A percentile compares a stretch with the other conserved stretches of the same genome.
These are phyloP conservation scores for Blumeria graminis DNA, from an alignment of 2,329 filamentous ascomycete species.

Conservation along the genomic window DNA sequence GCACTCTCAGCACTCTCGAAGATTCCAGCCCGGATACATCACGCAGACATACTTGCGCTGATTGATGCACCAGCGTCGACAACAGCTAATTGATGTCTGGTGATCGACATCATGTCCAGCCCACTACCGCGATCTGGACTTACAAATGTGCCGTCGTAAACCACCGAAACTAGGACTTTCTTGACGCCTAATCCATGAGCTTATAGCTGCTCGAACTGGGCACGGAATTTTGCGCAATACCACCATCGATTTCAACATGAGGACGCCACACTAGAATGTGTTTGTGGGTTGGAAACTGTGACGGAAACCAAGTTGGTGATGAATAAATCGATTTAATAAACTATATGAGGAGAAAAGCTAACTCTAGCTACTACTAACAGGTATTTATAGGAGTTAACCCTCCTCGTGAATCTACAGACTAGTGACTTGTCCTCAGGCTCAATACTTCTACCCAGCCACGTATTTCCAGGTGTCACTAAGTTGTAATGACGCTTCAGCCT, in stretches of 20 bases:
- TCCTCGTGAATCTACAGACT: no score
- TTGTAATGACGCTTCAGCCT: no score
- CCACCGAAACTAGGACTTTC: neutral
- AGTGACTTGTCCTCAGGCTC: no score
- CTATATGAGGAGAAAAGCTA: no score
- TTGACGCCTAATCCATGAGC: neutral
- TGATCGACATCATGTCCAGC: neutral
- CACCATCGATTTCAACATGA: neutral
- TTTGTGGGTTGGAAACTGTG: neutral
- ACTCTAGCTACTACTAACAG: no score
- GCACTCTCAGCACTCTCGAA: neutral
- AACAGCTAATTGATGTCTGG: neutral
- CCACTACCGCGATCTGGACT: neutral
- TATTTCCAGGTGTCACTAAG: no score
- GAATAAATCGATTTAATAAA: no score
- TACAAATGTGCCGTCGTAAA: neutral
- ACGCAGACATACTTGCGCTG: neutral
- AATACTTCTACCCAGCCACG: no score
- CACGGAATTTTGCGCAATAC: neutral
- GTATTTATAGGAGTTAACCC: no score
- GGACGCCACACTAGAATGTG: neutral
- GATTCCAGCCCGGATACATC: neutral
- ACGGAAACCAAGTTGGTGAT: no score
- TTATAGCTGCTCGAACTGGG: neutral
- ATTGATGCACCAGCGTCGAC: neutral